Conservation (phyloP, 176 grass and related monocot genomes). For the Rhynchospora pubera region DNA sequence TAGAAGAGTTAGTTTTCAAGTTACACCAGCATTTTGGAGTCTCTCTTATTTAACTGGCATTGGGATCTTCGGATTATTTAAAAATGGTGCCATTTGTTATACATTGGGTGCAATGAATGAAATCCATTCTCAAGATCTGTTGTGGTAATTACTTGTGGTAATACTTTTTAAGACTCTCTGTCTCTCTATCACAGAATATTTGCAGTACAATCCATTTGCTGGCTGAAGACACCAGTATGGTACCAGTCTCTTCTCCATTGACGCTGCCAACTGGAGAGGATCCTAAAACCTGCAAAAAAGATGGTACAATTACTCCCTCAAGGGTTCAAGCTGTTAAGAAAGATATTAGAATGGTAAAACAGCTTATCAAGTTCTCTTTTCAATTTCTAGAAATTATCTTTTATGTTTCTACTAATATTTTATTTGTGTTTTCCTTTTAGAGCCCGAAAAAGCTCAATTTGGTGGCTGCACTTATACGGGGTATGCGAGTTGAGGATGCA, state of each 20-base stretch:
- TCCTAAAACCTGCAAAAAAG: conserved; percentile 39
- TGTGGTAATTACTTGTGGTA: conserved; percentile 4
- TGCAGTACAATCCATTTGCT: conserved; percentile 53
- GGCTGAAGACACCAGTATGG: conserved; percentile 52
- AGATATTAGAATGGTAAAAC: conserved; percentile 62
- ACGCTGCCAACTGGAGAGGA: conserved; percentile 34
- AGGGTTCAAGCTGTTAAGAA: conserved; percentile 86
- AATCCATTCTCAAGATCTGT: background rate
- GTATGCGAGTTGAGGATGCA: conserved; percentile 91
- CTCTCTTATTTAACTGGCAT: background rate
- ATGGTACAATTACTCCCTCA: conserved; percentile 25
- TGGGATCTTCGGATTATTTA: background rate
- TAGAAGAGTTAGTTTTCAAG: background rate
- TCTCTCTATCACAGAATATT: conserved; percentile 41
- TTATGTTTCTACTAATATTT: conserved; percentile 2
- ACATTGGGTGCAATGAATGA: background rate
- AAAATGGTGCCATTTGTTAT: background rate
- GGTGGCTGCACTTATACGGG: conserved; percentile 66
- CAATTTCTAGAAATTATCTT: background rate
- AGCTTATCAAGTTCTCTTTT: background rate
- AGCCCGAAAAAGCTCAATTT: conserved; percentile 99
- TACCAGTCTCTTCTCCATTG: conserved; percentile 80
- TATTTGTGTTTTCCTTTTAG: conserved; percentile 30
- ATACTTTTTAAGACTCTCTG: background rate
- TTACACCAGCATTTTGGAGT: background rate